A percentile compares a stretch with the other conserved stretches of the same genome.
Evolutionary conservation across 176 grass and related monocot genomes (phyloP).

Genomic region (Otatea glauca): DNA sequence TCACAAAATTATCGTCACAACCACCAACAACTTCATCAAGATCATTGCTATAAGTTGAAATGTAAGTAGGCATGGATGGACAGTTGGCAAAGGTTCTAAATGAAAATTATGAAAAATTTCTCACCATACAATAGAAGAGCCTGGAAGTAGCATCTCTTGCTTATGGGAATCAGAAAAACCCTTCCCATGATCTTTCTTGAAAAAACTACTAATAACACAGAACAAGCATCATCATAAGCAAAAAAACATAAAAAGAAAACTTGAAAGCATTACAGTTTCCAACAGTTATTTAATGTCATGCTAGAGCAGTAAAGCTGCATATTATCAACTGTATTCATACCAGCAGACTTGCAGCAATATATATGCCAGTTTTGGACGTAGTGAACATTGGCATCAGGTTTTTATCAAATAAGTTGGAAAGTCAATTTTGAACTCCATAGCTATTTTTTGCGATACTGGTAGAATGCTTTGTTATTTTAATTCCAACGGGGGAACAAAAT

Average conservation of each 20-base stretch:
- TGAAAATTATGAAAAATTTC: constrained; percentile 13
- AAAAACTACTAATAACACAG: constrained; percentile 19
- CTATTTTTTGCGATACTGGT: background rate
- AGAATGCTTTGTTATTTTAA: constrained; percentile 12
- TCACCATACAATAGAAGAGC: constrained; percentile 42
- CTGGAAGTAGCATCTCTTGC: constrained; percentile 15
- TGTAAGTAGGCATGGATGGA: constrained; percentile 16
- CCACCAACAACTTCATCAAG: constrained; percentile 46
- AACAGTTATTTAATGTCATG: constrained; percentile 5
- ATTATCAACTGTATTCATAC: background rate
- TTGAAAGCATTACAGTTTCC: background rate
- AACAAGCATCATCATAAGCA: constrained; percentile 28
- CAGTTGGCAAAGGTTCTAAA: background rate
- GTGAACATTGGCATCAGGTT: background rate
- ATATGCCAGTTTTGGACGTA: background rate
- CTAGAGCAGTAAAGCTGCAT: constrained; percentile 17
- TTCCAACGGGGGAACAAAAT: background rate
- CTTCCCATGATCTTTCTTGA: constrained; percentile 41
- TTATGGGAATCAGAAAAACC: constrained; percentile 34
- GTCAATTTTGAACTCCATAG: background rate
- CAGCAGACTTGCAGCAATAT: background rate
- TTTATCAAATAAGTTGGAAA: constrained; percentile 21
- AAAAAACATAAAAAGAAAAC: background rate
- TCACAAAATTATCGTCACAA: constrained; percentile 45
- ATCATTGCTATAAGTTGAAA: constrained; percentile 39